A percentile compares a stretch with the other conserved stretches of the same genome.
phyloP scores from a whole-genome alignment of 148 eudicot species.

The Vaccinium vitisidaea region DNA sequence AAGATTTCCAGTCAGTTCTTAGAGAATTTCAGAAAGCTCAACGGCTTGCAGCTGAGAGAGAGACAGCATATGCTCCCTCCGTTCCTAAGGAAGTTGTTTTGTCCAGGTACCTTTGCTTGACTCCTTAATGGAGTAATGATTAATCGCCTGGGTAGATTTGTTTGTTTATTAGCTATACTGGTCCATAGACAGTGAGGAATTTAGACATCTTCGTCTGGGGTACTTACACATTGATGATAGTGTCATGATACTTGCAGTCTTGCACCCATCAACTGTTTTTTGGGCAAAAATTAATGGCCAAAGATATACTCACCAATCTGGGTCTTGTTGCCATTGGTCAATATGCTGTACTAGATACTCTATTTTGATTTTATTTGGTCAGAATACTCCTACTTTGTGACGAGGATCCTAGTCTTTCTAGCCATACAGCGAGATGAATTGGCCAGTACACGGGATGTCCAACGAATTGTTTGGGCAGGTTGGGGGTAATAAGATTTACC shows the following conservation, averaged over 20 bases:
- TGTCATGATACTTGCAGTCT: not conserved
- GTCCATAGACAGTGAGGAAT: not conserved
- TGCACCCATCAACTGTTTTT: not conserved
- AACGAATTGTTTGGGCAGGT: not conserved
- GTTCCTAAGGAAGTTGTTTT: slow-evolving; percentile 31
- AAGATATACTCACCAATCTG: not conserved
- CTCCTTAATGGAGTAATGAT: not conserved
- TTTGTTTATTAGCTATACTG: not conserved
- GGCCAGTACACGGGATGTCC: not conserved
- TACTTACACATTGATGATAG: not conserved
- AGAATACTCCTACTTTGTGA: not conserved
- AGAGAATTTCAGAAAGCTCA: slow-evolving; percentile 60
- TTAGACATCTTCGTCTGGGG: not conserved
- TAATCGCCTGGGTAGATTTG: not conserved
- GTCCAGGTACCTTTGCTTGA: slow-evolving; percentile 24
- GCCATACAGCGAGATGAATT: not conserved
- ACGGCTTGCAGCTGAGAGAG: slow-evolving; percentile 53
- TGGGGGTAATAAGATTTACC: not conserved
- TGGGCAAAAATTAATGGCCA: not conserved
- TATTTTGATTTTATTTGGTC: not conserved
- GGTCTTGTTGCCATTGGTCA: not conserved
- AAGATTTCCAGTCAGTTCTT: slow-evolving; percentile 51
- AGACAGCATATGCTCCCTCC: slow-evolving; percentile 42
- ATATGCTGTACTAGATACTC: not conserved
- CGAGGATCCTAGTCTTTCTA: not conserved